These are phyloP conservation scores for Glebionis coronaria DNA, from an alignment of 129 eudicot genomes.

Conservation along the genomic window DNA sequence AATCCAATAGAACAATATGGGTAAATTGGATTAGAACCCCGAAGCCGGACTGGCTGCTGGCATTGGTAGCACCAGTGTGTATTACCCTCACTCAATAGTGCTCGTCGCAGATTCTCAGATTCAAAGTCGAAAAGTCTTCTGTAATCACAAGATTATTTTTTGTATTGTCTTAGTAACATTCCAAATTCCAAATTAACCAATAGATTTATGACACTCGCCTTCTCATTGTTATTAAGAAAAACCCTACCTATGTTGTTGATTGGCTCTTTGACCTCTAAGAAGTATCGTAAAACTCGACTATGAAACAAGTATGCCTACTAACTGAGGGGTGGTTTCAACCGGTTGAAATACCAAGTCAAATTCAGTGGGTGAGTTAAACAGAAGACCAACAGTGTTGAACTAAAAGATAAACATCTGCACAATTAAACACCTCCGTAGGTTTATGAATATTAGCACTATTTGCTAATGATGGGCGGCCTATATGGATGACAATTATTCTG, in stretches of 20 bases:
- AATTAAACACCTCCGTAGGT: no score
- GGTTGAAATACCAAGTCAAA: no score
- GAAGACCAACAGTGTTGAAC: no score
- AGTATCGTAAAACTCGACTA: neutral
- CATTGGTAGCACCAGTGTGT: slow-evolving; percentile 96
- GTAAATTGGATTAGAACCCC: slow-evolving; percentile 44
- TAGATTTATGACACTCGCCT: neutral
- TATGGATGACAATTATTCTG: no score
- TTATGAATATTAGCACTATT: no score
- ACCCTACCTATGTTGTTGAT: neutral
- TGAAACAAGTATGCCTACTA: no score
- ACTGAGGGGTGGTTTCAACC: no score
- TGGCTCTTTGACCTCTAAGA: slow-evolving; percentile 6
- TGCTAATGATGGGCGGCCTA: no score
- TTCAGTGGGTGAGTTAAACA: no score
- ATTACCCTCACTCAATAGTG: slow-evolving; percentile 64
- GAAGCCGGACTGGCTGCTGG: slow-evolving; percentile 54
- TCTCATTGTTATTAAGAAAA: neutral
- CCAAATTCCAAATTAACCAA: neutral
- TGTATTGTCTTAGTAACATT: neutral
- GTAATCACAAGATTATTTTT: slow-evolving; percentile 1
- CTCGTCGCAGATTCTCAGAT: slow-evolving; percentile 4
- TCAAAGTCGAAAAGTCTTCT: neutral
- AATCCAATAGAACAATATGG: slow-evolving; percentile 79
- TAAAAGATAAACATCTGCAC: no score